Evolutionary conservation across 1,139 yeast genomes (phyloP), one percentile per base, ranked within the genome.

Genomic region (Lodderomyces jiufengensis): DNA sequence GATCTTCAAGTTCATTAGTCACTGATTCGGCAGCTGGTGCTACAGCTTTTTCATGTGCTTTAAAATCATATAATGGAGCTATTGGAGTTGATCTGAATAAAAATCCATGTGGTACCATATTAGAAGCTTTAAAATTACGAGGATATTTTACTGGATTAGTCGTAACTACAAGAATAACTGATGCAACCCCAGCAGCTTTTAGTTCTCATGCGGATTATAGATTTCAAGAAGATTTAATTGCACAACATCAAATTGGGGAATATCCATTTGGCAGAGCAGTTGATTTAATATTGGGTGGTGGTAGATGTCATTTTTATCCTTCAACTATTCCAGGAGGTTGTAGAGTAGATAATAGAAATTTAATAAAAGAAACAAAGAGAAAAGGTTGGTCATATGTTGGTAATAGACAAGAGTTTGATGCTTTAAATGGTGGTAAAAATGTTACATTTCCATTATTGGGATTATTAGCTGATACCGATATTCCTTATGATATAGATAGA

Each of bases 11-110:
- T 40, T 82, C 92, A 1, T 65, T 83, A 46, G 73, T 87, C 42
- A 87, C 96, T 0, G 96, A 87, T 56, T 83, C 94, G 21, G 96
- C 96, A 9, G 96, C 96, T 3, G 96, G 95, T 12, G 96, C 95
- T 15, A 86, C 95, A 9, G 95, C 95, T 0, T 87, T 84, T 52
- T 69, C 94, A 1, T 83, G 95, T 54, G 90, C 79, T 6, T 50
- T 77, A 48, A 87, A 87, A 61, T 64, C 88, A 9, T 85, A 84
- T 59, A 87, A 87, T 54, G 90, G 88, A 6, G 95, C 92, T 10
- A 82, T 86, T 52, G 90, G 85, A 11, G 94, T 87, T 14, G 73
- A 71, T 41, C 74, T 84, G 1, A 63, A 33, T 15, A 65, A 69
- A 34, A 51, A 52, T 18, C 92, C 95, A 6, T 81, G 92, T 53